phyloP scores from a whole-genome alignment of 192 early-diverging fungal genomes.

The Chytriomyces sp. region DNA sequence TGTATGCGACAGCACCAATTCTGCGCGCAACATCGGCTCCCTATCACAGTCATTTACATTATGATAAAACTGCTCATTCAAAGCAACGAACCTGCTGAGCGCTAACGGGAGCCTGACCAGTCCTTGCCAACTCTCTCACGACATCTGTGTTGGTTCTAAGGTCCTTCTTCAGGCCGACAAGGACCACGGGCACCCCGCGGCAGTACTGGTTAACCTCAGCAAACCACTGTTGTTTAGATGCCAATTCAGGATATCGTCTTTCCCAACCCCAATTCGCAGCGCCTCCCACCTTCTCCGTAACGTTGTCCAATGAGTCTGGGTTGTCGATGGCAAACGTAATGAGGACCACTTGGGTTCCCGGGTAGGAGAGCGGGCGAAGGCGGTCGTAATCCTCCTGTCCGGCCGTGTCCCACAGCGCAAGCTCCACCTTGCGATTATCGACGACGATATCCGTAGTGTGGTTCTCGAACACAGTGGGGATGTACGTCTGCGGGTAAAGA shows the following conservation, averaged over 20 bases:
- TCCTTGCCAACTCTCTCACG: neutral
- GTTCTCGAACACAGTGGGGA: no score
- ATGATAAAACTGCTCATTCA: neutral
- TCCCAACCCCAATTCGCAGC: no score
- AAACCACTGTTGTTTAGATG: conserved; percentile 28
- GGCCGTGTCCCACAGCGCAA: no score
- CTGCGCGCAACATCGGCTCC: conserved; percentile 77
- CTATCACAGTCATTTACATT: conserved; percentile 78
- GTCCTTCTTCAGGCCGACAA: conserved; percentile 36
- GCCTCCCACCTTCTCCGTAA: no score
- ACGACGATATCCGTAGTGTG: conserved; percentile 82
- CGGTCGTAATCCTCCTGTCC: no score
- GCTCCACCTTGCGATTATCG: conserved; percentile 79
- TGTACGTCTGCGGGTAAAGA: no score
- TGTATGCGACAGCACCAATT: conserved; percentile 77
- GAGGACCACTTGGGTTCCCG: conserved; percentile 85
- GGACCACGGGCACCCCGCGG: conserved; percentile 24
- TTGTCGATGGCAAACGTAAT: conserved; percentile 87
- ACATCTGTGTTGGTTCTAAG: conserved; percentile 4
- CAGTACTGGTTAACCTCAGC: conserved; percentile 34
- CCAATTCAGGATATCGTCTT: no score
- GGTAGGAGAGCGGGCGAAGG: no score
- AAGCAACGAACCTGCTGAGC: neutral
- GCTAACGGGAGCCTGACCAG: neutral
- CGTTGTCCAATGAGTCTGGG: no score